These are phyloP conservation scores for Rostrohypoxylon terebratum DNA, from an alignment of 495 filamentous ascomycete genomes.

Conservation along the genomic window DNA sequence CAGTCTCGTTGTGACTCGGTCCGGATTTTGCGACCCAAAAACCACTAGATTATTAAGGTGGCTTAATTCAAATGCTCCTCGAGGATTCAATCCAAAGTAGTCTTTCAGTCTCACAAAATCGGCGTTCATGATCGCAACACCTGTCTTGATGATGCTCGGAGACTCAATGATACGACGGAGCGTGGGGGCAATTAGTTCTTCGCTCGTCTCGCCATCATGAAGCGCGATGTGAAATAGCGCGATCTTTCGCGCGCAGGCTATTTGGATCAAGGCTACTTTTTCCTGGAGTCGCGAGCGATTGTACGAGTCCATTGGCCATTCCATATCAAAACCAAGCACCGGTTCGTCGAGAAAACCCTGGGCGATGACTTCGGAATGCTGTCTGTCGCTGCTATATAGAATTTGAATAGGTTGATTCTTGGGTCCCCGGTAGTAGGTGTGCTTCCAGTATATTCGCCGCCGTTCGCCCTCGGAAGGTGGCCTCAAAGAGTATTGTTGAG, in stretches of 20 bases:
- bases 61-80: slow-evolving; percentile 75
- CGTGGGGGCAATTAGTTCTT: slow-evolving; percentile 70
- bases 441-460: slow-evolving; percentile 25
- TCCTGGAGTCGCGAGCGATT: slow-evolving; percentile 59
- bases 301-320: slow-evolving; percentile 69
- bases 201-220: slow-evolving; percentile 56
- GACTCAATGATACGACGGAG: slow-evolving; percentile 72
- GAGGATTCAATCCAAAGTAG: slow-evolving; percentile 65
- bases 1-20: slow-evolving; percentile 65
- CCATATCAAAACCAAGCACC: slow-evolving; percentile 79
- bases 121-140: slow-evolving; percentile 70
- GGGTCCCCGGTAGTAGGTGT: slow-evolving; percentile 21
- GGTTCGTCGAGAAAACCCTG: slow-evolving; percentile 69
- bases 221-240: slow-evolving; percentile 75
- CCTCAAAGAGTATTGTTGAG: slow-evolving; percentile 22
- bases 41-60: slow-evolving; percentile 74
- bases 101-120: slow-evolving; percentile 73
- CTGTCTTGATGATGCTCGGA: slow-evolving; percentile 70
- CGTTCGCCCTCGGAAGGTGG: background rate
- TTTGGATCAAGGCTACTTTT: slow-evolving; percentile 75
- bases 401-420: slow-evolving; percentile 4
- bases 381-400: slow-evolving; percentile 45
- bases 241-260: slow-evolving; percentile 75
- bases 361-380: slow-evolving; percentile 53
- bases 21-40: slow-evolving; percentile 56